Conservation (phyloP, 768 basidiomycete genomes). For the Agrocybe chaxingu region DNA sequence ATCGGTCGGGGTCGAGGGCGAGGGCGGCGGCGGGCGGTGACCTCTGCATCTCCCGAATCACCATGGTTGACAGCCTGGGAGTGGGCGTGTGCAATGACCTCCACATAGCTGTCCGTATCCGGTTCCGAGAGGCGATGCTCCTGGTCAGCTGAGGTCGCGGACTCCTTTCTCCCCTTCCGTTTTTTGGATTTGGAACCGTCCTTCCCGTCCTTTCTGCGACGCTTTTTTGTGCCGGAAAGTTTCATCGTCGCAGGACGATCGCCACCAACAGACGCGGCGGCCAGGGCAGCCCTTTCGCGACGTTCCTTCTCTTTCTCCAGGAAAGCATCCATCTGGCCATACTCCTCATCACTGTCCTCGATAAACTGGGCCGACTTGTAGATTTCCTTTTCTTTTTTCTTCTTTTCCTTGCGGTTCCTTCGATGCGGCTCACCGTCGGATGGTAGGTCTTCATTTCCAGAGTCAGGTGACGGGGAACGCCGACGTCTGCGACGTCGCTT, state of each 20-base stretch:
- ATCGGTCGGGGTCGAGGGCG: constrained; percentile 20
- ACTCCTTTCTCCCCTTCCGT: constrained; percentile 25
- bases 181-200: constrained; percentile 26
- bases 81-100: constrained; percentile 15
- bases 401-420: constrained; percentile 63
- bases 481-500: constrained; percentile 54
- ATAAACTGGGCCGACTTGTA: constrained; percentile 93
- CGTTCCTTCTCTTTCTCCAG: constrained; percentile 67
- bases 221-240: constrained; percentile 45
- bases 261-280: constrained; percentile 39
- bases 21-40: constrained; percentile 8
- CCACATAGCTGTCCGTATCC: constrained; percentile 21
- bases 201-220: constrained; percentile 37
- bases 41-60: background rate
- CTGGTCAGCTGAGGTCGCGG: constrained; percentile 14
- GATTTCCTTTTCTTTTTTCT: constrained; percentile 51
- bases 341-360: constrained; percentile 85
- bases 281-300: constrained; percentile 50
- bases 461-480: constrained; percentile 42
- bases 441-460: constrained; percentile 39
- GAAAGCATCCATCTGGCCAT: constrained; percentile 79
- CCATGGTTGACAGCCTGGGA: background rate
- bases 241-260: constrained; percentile 51
- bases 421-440: constrained; percentile 33
- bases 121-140: constrained; percentile 4